These are phyloP conservation scores for Cercospora beticola DNA, from an alignment of 2,329 filamentous ascomycete genomes.

Conservation along the genomic window DNA sequence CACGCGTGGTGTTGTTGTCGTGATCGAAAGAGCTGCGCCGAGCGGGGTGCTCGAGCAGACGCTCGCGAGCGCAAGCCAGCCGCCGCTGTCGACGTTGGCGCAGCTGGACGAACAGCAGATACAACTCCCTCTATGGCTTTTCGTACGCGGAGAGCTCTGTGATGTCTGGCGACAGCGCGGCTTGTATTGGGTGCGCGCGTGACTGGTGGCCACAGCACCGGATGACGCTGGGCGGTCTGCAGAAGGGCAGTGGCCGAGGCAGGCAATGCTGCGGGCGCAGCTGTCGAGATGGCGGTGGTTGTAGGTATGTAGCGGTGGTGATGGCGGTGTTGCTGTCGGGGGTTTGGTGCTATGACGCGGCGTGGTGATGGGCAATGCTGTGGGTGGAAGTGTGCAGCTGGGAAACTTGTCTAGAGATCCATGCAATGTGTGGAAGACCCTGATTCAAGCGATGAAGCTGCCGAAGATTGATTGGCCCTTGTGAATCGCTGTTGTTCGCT, in stretches of 20 bases:
- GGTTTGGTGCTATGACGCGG: background rate
- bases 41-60: background rate
- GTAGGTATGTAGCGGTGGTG: background rate
- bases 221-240: background rate
- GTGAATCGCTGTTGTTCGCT: background rate
- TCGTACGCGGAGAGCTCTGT: background rate
- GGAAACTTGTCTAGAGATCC: conserved; percentile 7
- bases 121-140: background rate
- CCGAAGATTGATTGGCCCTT: background rate
- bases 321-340: background rate
- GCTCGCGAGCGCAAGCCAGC: background rate
- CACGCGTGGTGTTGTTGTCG: background rate
- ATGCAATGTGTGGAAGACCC: conserved; percentile 6
- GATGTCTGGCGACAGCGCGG: background rate
- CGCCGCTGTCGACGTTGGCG: background rate
- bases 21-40: background rate
- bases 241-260: background rate
- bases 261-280: background rate
- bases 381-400: conserved; percentile 3
- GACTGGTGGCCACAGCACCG: background rate
- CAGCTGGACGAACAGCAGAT: background rate
- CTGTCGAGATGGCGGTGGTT: background rate
- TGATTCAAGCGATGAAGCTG: conserved; percentile 9
- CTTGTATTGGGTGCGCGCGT: background rate
- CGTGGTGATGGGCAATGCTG: conserved; percentile 4